Percentiles rank a stretch among this genome's conserved stretches.
These are phyloP conservation scores for Candida albicans DNA, from an alignment of 1,139 yeast species.

Conservation along the genomic window DNA sequence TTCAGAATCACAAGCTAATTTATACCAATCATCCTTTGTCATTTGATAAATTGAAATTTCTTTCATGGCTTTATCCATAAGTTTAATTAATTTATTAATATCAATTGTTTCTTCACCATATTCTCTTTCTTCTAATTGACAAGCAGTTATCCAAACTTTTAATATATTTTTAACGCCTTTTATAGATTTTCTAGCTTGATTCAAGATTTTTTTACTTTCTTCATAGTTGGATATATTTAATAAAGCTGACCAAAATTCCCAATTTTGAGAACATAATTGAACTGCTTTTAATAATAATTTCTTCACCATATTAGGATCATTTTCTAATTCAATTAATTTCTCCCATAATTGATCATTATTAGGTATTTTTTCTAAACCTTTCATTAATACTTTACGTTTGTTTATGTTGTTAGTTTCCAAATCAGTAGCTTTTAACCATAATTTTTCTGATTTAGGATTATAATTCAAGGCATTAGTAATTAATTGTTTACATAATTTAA, in stretches of 20 bases:
- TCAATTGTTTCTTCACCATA: conserved; percentile 22
- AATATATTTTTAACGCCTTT: conserved; percentile 14
- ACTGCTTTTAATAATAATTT: conserved; percentile 67
- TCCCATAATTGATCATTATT: conserved; percentile 52
- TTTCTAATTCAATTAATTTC: conserved; percentile 51
- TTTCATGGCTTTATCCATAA: conserved; percentile 55
- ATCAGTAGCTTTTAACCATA: conserved; percentile 75
- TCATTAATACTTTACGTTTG: conserved; percentile 58
- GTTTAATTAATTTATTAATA: conserved; percentile 37
- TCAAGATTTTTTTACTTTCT: conserved; percentile 56
- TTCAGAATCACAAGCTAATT: conserved; percentile 40
- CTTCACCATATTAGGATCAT: conserved; percentile 44
- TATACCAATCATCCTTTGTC: conserved; percentile 41
- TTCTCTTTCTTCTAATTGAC: conserved; percentile 66
- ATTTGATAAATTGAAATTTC: conserved; percentile 20
- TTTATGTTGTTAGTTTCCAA: conserved; percentile 58
- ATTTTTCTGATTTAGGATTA: conserved; percentile 53
- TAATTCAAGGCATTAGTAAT: conserved; percentile 66
- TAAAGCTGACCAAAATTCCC: conserved; percentile 60
- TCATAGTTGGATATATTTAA: conserved; percentile 46
- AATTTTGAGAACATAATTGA: conserved; percentile 63
- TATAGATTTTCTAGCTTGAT: conserved; percentile 52
- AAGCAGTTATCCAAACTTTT: conserved; percentile 71
- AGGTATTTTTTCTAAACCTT: conserved; percentile 58
- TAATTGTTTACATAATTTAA: conserved; percentile 48